These are phyloP conservation scores for Paxillus rubicundulus DNA, from an alignment of 768 basidiomycete genomes.

Conservation along the genomic window DNA sequence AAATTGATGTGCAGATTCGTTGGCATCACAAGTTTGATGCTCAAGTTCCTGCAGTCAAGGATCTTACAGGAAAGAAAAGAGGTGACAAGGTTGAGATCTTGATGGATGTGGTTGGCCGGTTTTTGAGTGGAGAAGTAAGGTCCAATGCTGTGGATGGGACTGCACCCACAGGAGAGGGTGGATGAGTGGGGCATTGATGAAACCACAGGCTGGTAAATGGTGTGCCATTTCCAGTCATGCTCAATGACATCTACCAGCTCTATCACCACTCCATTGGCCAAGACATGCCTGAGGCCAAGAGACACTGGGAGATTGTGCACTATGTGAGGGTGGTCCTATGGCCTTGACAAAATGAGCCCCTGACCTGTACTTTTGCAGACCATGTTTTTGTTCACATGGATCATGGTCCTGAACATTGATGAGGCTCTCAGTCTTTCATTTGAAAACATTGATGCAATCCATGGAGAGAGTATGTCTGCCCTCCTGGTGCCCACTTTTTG, in stretches of 20 bases:
- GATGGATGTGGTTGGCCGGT: too few species aligned
- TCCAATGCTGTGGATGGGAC: too few species aligned
- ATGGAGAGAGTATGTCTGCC: not conserved
- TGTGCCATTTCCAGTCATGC: not conserved
- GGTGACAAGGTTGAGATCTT: too few species aligned
- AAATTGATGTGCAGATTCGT: too few species aligned
- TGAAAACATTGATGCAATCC: constrained; percentile 14
- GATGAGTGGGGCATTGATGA: too few species aligned
- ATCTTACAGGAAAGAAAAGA: too few species aligned
- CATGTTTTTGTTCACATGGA: constrained; percentile 18
- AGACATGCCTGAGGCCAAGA: not conserved
- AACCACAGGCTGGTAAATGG: too few species aligned
- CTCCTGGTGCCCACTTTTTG: not conserved
- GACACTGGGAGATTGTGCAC: not conserved
- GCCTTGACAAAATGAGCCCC: not conserved
- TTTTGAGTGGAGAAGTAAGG: too few species aligned
- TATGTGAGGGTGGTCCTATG: constrained; percentile 4
- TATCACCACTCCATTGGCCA: constrained; percentile 11
- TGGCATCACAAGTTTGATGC: too few species aligned
- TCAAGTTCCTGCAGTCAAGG: too few species aligned
- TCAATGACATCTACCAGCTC: constrained; percentile 18
- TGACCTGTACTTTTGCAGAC: constrained; percentile 5
- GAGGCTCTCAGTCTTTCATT: constrained; percentile 14
- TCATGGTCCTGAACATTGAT: constrained; percentile 15
- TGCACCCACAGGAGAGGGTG: not conserved